Base-by-base conservation (phyloP, 768 basidiomycete species). In the Trametes meyenii region DNA sequence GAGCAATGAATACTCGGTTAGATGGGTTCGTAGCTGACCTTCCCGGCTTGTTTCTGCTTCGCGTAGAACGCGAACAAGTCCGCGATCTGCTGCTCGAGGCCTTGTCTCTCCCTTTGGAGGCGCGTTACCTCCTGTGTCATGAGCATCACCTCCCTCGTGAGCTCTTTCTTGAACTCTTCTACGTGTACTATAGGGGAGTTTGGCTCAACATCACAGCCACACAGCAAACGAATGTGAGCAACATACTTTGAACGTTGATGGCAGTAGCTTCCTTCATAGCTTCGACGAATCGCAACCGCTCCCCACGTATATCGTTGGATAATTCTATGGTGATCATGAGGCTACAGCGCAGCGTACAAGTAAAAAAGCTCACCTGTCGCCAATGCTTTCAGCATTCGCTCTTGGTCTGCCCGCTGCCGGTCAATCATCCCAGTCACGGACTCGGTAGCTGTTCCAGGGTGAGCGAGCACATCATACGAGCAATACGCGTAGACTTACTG, bases 251-350 rank as follows among this genome's bases (percentile, higher is more conserved):
- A 2, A 96, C 86, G 64, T 95, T 94, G 67, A 96, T 90, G 1
- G 85, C 85, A 0, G 94, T 96, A 0, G 92, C 94, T 66, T 94
- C 90, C 71, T 91, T 91, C 93, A 95, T 96, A n/a, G 94, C 92
- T 68, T 96, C 94, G 5, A 95, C 90, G 67, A 96, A 95, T 6
- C 90, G 80, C 55, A 95, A 74, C 49, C 92, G 76, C 74, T 95
- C 93, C 0, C 94, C 92, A 54, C 88, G 86, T 55, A 96, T 94
- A 66, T 95, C 94, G 58, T 83, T 81, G 3, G 88, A 87, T 21
- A 96, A 81, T 70, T 92, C 93, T 92, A 66, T 17, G 24, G 51
- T 29, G 5, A 14, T 59, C 59, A 7, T 55, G 24, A 13, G 26
- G 23, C 12, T 13, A 45, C 60, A 56, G 33, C 52, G 33, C 48